Conservation (phyloP, 2,329 filamentous ascomycete species). For the Paraconiothyrium brasiliense region DNA sequence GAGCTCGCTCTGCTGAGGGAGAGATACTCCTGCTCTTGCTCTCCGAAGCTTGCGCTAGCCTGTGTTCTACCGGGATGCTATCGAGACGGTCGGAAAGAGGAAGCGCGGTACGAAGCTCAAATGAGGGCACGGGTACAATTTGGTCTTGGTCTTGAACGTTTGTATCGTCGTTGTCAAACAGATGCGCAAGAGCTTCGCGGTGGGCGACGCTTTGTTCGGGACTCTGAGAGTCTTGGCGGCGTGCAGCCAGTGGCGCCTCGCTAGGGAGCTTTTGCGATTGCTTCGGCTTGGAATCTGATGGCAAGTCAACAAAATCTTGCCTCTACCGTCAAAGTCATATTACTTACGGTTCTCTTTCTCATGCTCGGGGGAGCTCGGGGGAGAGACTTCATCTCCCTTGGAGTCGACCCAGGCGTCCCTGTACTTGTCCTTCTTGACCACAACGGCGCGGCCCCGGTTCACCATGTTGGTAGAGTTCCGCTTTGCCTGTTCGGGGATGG, state of each 20-base stretch:
- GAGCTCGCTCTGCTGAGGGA: neutral
- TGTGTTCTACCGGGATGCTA: neutral
- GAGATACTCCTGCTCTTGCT: neutral
- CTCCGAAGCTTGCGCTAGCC: neutral
- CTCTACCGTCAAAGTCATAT: too few relatives aligned
- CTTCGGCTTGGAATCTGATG: neutral
- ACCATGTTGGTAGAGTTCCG: conserved; percentile 22
- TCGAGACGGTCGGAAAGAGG: too few relatives aligned
- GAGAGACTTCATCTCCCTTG: conserved; percentile 17
- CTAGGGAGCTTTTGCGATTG: conserved; percentile 14
- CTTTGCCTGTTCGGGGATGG: conserved; percentile 21
- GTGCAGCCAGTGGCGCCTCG: neutral
- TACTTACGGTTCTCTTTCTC: neutral
- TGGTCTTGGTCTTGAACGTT: neutral
- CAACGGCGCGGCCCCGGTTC: conserved; percentile 32
- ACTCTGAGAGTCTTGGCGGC: conserved; percentile 9
- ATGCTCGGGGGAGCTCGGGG: neutral
- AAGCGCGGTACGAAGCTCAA: neutral
- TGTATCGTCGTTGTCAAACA: conserved; percentile 6
- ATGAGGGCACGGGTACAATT: neutral
- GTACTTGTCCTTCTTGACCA: conserved; percentile 28
- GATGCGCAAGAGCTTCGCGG: conserved; percentile 9
- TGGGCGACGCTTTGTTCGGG: conserved; percentile 10
- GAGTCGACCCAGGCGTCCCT: conserved; percentile 26
- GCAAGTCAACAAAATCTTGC: too few relatives aligned